These are phyloP conservation scores for Comarum palustre DNA, from an alignment of 306 rosid species.

Conservation along the genomic window DNA sequence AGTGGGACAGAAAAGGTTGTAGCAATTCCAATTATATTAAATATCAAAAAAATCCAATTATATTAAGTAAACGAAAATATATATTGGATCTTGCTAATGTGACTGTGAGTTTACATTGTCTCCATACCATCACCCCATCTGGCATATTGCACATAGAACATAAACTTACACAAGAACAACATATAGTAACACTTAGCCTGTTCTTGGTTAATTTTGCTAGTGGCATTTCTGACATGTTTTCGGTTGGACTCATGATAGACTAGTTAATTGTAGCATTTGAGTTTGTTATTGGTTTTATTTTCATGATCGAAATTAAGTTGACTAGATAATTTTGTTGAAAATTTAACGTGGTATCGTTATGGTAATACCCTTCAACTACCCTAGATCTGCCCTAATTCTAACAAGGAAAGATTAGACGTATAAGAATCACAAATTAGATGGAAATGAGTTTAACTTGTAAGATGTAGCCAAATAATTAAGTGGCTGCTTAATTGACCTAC, in stretches of 20 bases:
- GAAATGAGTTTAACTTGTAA: not conserved
- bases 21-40: constrained; percentile 59
- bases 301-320: too few species aligned
- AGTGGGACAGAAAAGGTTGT: constrained; percentile 78
- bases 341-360: too few species aligned
- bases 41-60: too few species aligned
- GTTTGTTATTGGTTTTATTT: too few species aligned
- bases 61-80: constrained; percentile 45
- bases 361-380: not conserved
- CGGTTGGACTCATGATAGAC: too few species aligned
- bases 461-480: not conserved
- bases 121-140: constrained; percentile 34
- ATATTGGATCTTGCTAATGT: constrained; percentile 27
- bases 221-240: too few species aligned
- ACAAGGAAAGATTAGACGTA: not conserved
- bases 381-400: not conserved
- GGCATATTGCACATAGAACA: not conserved
- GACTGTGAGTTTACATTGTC: constrained; percentile 39
- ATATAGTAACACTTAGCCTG: too few species aligned
- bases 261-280: too few species aligned
- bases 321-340: too few species aligned
- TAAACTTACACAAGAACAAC: not conserved
- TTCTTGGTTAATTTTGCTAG: too few species aligned
- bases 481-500: not conserved
- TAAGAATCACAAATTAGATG: not conserved